Percentiles rank a stretch among this genome's conserved stretches.
Conservation (phyloP, 139 green algal species). For the Closterium sp. region DNA sequence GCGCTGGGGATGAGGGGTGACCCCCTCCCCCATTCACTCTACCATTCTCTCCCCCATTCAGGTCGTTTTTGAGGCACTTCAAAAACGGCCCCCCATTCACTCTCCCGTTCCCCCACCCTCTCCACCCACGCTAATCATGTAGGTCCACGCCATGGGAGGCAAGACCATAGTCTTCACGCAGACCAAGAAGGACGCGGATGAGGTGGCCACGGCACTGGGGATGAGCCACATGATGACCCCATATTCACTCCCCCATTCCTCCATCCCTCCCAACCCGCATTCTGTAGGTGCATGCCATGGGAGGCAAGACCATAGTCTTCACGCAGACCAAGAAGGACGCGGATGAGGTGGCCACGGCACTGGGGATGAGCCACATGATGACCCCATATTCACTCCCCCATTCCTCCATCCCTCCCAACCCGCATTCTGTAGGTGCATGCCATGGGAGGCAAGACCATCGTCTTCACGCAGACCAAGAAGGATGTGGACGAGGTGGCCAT, state of each 20-base stretch:
- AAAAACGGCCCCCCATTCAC: no score
- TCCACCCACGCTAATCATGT: not conserved
- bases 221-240: no score
- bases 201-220: slow-evolving; percentile 44
- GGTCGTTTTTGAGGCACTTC: not conserved
- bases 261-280: not conserved
- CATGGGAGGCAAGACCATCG: slow-evolving; percentile 73
- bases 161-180: slow-evolving; percentile 92
- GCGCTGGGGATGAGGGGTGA: no score
- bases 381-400: not conserved
- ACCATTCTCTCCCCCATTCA: not conserved
- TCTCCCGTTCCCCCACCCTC: not conserved
- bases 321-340: slow-evolving; percentile 69
- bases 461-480: slow-evolving; percentile 80
- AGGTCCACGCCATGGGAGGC: slow-evolving; percentile 64
- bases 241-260: not conserved
- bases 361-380: no score
- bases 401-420: not conserved
- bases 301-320: slow-evolving; percentile 85
- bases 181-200: slow-evolving; percentile 65
- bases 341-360: slow-evolving; percentile 53
- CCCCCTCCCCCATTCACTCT: not conserved
- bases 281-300: slow-evolving; percentile 65
- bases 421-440: slow-evolving; percentile 63
- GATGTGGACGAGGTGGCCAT: slow-evolving; percentile 59